phyloP scores from a whole-genome alignment of 2,329 filamentous ascomycete genomes.

The Sarocladium brachiariae region DNA sequence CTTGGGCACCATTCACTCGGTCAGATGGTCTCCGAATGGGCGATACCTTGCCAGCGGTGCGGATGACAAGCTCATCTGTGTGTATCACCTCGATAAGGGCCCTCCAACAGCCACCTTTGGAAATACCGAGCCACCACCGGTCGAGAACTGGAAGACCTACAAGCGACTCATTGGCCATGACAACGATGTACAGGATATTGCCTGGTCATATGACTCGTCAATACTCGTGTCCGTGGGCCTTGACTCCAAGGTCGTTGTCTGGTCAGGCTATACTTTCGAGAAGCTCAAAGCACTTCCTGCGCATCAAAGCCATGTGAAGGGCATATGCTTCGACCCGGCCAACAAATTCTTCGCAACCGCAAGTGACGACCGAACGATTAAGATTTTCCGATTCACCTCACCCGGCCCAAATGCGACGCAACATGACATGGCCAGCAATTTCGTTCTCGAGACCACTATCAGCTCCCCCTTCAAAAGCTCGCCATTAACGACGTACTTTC shows the following conservation, averaged over 20 bases:
- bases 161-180: conserved; percentile 92
- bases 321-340: conserved; percentile 95
- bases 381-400: conserved; percentile 91
- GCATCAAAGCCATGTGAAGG: conserved; percentile 97
- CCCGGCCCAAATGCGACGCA: conserved; percentile 85
- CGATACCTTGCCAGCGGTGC: conserved; percentile 94
- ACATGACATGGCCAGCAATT: conserved; percentile 95
- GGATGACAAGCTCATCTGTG: conserved; percentile 97
- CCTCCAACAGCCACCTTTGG: conserved; percentile 77
- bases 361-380: conserved; percentile 93
- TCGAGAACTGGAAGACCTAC: conserved; percentile 97
- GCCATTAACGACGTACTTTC: conserved; percentile 92
- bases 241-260: conserved; percentile 96
- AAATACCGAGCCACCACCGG: conserved; percentile 82
- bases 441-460: conserved; percentile 89
- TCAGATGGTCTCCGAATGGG: conserved; percentile 92
- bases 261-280: conserved; percentile 97
- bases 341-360: conserved; percentile 99
- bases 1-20: conserved; percentile 92
- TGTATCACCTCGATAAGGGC: conserved; percentile 83
- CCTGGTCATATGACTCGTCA: conserved; percentile 94
- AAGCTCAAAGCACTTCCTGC: conserved; percentile 90
- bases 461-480: conserved; percentile 81
- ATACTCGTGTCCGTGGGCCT: conserved; percentile 92
- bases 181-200: conserved; percentile 96